Evolutionary conservation across 257 asterid genomes (phyloP).

Genomic region (Paraleonurus japonicus): DNA sequence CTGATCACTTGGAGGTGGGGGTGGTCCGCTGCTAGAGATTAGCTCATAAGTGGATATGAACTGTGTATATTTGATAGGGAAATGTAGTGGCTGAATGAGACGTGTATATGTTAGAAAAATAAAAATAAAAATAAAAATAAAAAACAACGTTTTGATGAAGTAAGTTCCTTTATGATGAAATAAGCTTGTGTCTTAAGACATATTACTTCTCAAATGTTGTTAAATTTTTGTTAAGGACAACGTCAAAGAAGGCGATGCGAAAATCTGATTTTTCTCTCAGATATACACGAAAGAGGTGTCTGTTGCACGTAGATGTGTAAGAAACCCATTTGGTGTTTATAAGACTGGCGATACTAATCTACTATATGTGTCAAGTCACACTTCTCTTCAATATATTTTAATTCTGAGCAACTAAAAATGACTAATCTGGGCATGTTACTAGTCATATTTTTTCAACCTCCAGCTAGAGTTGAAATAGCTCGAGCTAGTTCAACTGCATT

Average conservation of each 20-base stretch:
- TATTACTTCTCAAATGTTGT: not conserved
- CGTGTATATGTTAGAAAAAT: not conserved
- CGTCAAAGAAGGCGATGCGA: not conserved
- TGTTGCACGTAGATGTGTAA: not conserved
- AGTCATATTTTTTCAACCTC: not conserved
- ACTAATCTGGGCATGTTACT: not conserved
- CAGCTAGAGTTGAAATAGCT: not conserved
- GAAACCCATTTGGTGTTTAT: not conserved
- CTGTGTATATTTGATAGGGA: not conserved
- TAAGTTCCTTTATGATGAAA: not conserved
- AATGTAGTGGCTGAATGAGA: conserved; percentile 1
- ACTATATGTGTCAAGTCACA: not conserved
- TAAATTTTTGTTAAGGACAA: not conserved
- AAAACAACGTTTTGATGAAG: not conserved
- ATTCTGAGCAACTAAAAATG: not conserved
- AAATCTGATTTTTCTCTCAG: not conserved
- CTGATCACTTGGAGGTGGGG: not conserved
- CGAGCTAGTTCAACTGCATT: not conserved
- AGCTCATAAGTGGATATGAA: conserved; percentile 1
- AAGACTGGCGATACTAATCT: not conserved
- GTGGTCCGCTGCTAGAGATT: not conserved
- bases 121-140: not conserved
- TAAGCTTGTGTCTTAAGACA: not conserved
- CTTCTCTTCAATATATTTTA: not conserved
- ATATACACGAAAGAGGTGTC: not conserved